phyloP scores from a whole-genome alignment of 2,329 filamentous ascomycete genomes.

The Hypocreales sp. region DNA sequence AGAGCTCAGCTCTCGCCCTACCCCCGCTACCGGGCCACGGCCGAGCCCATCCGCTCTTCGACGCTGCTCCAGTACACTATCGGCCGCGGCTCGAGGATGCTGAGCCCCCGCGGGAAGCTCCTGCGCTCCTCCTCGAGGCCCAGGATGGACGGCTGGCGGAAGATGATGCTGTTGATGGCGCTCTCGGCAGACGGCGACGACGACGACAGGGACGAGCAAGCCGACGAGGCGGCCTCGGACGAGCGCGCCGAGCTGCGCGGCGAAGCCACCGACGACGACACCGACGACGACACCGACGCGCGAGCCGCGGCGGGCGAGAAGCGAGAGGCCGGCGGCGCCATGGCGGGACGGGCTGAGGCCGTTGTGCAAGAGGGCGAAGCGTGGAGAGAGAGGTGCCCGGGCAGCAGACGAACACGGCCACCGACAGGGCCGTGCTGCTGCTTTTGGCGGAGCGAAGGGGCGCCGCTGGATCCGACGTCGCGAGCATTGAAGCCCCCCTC shows the following conservation, averaged over 20 bases:
- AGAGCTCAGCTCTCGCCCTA: background rate
- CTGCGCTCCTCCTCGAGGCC: conserved; percentile 41
- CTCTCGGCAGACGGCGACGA: conserved; percentile 28
- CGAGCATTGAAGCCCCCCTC: too few species aligned
- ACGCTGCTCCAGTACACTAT: conserved; percentile 48
- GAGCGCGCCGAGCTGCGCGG: conserved; percentile 17
- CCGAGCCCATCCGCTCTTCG: conserved; percentile 40
- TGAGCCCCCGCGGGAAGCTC: conserved; percentile 35
- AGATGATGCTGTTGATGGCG: conserved; percentile 44
- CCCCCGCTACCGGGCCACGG: too few species aligned
- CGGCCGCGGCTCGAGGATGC: conserved; percentile 44
- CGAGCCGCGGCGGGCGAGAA: background rate
- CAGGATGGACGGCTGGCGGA: conserved; percentile 40
- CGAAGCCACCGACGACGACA: too few species aligned
- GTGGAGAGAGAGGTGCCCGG: background rate
- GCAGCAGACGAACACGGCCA: too few species aligned
- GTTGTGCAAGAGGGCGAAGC: background rate
- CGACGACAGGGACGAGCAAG: conserved; percentile 22
- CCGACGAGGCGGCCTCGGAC: conserved; percentile 25
- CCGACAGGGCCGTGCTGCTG: too few species aligned
- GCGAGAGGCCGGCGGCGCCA: too few species aligned
- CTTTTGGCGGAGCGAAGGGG: too few species aligned
- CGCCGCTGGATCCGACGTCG: too few species aligned
- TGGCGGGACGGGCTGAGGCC: background rate
- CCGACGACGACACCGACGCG: too few species aligned